Base-by-base conservation (phyloP, 2,329 filamentous ascomycete species). In the Colletotrichum neosansevieriae region DNA sequence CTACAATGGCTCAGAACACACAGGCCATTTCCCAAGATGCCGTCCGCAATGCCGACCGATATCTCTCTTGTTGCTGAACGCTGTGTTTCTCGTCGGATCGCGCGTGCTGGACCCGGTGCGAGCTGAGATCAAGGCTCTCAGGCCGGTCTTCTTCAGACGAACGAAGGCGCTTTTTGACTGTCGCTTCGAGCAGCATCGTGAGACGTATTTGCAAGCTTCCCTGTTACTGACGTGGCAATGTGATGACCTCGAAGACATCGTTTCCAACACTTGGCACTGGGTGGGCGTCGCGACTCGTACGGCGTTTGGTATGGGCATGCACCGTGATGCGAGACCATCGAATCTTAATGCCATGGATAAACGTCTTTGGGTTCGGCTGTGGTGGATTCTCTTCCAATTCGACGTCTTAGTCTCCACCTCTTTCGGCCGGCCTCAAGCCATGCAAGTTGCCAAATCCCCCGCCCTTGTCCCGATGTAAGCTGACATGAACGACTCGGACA, bases 171-270 rank as follows among this genome's bases (percentile, higher is more conserved):
- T 88, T 1, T 84, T 87, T 47, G 86, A 88, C 72, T 80, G 79
- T 32, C 81, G 85, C 6, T 82, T 85, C 40, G 86, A 88, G 70
- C 80, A 84, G 29, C 85, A 88, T 71, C 80, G 86, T 13, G 82
- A 85, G 68, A 80, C 82, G 36, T 78, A 87, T 57, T 79, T 88
- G n/a, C 86, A 88, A 73, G 83, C 83, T 3, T 84, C 85, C 2
- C 75, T 88, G 21, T 79, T 88, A 1, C 72, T 88, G 59, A 87
- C 85, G 2, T 88, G 86, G 86, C 83, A 86, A 70, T 83, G 84
- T 1, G 84, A 88, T 56, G 81, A 83, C 13, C 83, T 85, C 24
- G 86, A 88, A 70, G 85, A 87, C 73, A 82, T 87, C 6, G 77
- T 84, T 4, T 83, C 84, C 44, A 87, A 88, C 71, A 81, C 83